These are phyloP conservation scores for Miscanthus lutarioriparius DNA, from an alignment of 176 grass and related monocot genomes.

Conservation along the genomic window DNA sequence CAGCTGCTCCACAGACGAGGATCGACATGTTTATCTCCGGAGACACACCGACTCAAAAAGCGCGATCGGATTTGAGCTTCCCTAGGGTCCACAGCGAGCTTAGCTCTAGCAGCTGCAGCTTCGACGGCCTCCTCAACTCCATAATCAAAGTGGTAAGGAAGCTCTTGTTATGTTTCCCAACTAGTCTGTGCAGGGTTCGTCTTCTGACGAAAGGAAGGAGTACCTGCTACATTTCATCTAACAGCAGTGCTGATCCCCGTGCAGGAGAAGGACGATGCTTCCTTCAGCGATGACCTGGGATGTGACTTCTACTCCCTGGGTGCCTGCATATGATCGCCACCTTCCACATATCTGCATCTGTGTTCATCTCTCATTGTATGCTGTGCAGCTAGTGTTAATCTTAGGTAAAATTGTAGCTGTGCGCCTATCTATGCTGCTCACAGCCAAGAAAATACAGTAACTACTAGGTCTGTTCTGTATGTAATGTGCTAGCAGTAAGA, in stretches of 20 bases:
- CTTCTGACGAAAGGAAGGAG: neutral
- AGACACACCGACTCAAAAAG: conserved; percentile 41
- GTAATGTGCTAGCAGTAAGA: conserved; percentile 25
- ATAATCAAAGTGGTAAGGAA: conserved; percentile 80
- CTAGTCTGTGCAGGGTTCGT: neutral
- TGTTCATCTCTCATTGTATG: conserved; percentile 29
- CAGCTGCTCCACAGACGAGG: conserved; percentile 38
- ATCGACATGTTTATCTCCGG: conserved; percentile 34
- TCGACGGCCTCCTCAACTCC: conserved; percentile 77
- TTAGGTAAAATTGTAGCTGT: neutral
- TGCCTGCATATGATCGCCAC: conserved; percentile 67
- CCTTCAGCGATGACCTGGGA: conserved; percentile 62
- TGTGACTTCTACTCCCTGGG: conserved; percentile 79
- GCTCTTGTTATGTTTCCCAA: neutral
- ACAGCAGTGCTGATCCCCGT: neutral
- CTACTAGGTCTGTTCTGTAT: conserved; percentile 1
- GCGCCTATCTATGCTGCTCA: neutral
- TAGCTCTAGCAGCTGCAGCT: conserved; percentile 62
- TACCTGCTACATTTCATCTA: neutral
- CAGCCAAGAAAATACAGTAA: neutral
- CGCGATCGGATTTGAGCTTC: conserved; percentile 32
- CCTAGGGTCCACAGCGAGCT: conserved; percentile 52
- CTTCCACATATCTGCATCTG: neutral
- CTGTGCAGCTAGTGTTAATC: conserved; percentile 34
- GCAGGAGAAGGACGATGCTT: conserved; percentile 80